Conservation (phyloP, 2,329 filamentous ascomycete genomes). For the Fusarium clavum region DNA sequence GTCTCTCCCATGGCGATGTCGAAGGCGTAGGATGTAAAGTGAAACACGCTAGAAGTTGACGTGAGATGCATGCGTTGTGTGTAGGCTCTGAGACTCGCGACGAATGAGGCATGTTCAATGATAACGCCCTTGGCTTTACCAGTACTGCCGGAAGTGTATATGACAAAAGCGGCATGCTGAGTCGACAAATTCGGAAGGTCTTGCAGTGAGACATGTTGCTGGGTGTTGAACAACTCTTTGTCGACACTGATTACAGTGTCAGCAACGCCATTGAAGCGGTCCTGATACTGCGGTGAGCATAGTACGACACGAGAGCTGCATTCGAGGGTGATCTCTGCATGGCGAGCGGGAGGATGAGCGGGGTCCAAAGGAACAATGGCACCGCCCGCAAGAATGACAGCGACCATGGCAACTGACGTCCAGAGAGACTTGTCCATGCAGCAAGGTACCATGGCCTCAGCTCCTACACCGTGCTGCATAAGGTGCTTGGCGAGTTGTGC, state of each 20-base stretch:
- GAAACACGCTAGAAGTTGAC: conserved; percentile 23
- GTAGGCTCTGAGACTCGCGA: conserved; percentile 18
- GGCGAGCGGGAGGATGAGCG: conserved; percentile 23
- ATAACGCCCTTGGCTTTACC: conserved; percentile 43
- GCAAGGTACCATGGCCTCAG: conserved; percentile 22
- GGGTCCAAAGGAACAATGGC: conserved; percentile 44
- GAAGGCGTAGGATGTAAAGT: conserved; percentile 44
- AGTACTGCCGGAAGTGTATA: conserved; percentile 44
- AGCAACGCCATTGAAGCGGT: conserved; percentile 3
- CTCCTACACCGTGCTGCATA: conserved; percentile 6
- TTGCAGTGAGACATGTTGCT: neutral
- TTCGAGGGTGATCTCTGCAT: conserved; percentile 15
- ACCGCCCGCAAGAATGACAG: conserved; percentile 43
- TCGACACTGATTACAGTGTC: neutral
- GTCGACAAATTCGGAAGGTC: neutral
- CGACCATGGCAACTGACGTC: conserved; percentile 42
- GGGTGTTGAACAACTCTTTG: neutral
- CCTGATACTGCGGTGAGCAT: conserved; percentile 17
- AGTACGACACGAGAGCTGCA: conserved; percentile 17
- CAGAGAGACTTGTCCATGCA: conserved; percentile 44
- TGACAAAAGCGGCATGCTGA: conserved; percentile 25
- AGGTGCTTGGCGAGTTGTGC: conserved; percentile 2
- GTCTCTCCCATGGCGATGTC: conserved; percentile 42
- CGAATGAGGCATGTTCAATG: conserved; percentile 35
- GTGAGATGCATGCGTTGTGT: conserved; percentile 20